Base-by-base conservation (phyloP, 208 protist genomes). In the Sergeia podlipaevii region DNA sequence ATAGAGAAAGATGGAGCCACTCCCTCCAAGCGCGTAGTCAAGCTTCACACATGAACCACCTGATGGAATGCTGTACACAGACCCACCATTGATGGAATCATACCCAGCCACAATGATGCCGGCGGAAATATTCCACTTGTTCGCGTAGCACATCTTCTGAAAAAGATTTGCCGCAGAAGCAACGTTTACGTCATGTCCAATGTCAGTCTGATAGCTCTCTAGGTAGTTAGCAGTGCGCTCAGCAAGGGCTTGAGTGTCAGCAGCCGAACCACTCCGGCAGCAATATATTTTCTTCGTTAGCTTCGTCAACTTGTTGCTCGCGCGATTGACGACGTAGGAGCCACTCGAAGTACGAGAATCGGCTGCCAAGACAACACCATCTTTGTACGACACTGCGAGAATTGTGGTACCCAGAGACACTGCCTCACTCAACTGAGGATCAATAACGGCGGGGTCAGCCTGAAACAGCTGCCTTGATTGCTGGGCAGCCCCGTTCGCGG, bases 1-100 rank as follows among this genome's bases (percentile, higher is more conserved):
- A 70, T 98, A 99, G 60, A 99, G 93, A 68, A 99, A 99, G 23
- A 97, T 97, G 21, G 97, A 99, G 30, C 98, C 98, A 49, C 96
- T 95, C 43, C 93, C 98, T 34, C 97, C 96, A 30, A 98, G 89
- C 0, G 95, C 85, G 63, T 95, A 99, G 58, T 96, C 88, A 45
- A 98, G 74, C 64, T 96, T 89, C 29, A 98, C 80, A 42, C 96
- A 87, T 3, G 95, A 87, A 3, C 93, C 97, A 26, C 95, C 97
- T 6, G 97, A 89, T 2, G 97, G 91, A 59, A 99, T 98, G 60
- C 83, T 95, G 80, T 98, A 99, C 23, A 99, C 96, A 11, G 73
- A 88, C 17, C 96, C 96, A n/a, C 97, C 98, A 58, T 98, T 97
- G 32, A 93, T 57, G 39, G 85, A 54, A 73, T 99, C 98, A 75